These are phyloP conservation scores for Monosporozyma solicola DNA, from an alignment of 805 yeast genomes.

Conservation along the genomic window DNA sequence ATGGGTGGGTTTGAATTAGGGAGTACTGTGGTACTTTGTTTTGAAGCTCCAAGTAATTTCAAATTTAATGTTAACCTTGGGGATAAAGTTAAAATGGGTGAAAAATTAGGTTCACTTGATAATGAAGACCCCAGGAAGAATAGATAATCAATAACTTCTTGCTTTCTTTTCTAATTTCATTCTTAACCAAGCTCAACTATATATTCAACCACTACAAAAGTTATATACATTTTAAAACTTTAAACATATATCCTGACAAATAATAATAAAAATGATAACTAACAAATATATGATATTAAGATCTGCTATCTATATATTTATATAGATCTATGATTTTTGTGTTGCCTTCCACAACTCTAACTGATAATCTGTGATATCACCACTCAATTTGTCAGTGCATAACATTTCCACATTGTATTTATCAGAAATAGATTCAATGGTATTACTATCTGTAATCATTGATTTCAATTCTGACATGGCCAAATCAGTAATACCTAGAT, in stretches of 20 bases:
- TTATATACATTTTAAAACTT: neutral
- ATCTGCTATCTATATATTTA: neutral
- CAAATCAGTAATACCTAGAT: conserved; percentile 9
- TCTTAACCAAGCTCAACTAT: neutral
- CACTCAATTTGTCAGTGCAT: conserved; percentile 16
- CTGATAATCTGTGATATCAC: conserved; percentile 18
- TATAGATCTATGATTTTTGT: neutral
- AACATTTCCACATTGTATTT: conserved; percentile 17
- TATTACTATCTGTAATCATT: neutral
- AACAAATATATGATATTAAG: neutral
- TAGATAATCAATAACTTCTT: neutral
- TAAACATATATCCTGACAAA: neutral
- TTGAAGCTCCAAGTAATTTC: conserved; percentile 87
- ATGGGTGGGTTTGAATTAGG: conserved; percentile 97
- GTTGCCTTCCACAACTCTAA: conserved; percentile 20
- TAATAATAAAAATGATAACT: neutral
- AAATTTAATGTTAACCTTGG: conserved; percentile 61
- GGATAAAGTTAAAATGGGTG: conserved; percentile 80
- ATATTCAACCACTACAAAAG: neutral
- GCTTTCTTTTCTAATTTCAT: neutral
- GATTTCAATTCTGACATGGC: conserved; percentile 14
- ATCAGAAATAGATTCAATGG: conserved; percentile 3
- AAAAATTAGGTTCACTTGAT: conserved; percentile 46
- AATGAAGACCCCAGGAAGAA: neutral
- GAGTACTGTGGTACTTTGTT: conserved; percentile 90